These are phyloP conservation scores for Saturnispora zaruensis DNA, from an alignment of 805 yeast genomes.

Conservation along the genomic window DNA sequence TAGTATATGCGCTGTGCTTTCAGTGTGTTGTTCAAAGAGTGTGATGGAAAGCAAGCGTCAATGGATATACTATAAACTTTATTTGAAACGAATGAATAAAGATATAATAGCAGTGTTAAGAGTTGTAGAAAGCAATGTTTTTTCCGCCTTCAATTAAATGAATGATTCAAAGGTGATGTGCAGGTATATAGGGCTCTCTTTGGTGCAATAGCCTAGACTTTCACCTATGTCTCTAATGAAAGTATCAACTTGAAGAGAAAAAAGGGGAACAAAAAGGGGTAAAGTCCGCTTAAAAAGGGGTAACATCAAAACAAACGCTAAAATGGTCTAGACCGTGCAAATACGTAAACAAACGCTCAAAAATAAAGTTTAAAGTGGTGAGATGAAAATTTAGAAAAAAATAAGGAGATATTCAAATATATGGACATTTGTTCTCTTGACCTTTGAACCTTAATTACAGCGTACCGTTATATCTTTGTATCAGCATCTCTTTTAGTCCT, in stretches of 20 bases:
- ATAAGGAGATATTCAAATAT: too few relatives aligned
- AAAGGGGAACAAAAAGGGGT: slow-evolving; percentile 8
- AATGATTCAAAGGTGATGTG: not conserved
- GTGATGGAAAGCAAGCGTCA: not conserved
- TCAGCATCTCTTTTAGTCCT: too few relatives aligned
- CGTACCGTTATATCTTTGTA: too few relatives aligned
- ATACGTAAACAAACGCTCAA: not conserved
- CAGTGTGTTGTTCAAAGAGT: not conserved
- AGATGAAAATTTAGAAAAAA: not conserved
- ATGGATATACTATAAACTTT: not conserved
- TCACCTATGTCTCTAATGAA: not conserved
- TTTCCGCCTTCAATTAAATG: not conserved
- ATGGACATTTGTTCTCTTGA: too few relatives aligned
- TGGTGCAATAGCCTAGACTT: not conserved
- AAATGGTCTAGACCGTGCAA: not conserved
- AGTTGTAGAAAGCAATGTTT: not conserved
- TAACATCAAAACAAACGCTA: not conserved
- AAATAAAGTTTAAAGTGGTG: not conserved
- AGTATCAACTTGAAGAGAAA: not conserved
- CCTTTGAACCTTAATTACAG: too few relatives aligned
- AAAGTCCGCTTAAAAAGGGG: not conserved
- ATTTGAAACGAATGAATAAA: not conserved
- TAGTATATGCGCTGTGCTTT: not conserved
- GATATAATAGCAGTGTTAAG: not conserved
- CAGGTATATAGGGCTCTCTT: not conserved